Conservation (phyloP, 1,284 basidiomycete genomes). For the Entoloma clypeatum region DNA sequence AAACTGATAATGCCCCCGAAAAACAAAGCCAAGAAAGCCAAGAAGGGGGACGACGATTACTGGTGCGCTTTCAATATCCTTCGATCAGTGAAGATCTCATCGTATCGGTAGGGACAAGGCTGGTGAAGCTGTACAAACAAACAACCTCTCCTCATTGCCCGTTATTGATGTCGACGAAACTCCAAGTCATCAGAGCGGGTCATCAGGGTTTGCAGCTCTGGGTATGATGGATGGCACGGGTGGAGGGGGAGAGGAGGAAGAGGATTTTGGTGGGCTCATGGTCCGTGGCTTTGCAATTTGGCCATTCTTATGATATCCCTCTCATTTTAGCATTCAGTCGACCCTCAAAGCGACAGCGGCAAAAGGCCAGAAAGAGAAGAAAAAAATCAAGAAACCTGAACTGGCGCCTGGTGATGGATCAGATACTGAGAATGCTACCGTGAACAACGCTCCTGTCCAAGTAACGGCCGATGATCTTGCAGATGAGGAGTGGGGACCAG, state of each 20-base stretch:
- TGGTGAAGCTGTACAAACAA: slow-evolving; percentile 54
- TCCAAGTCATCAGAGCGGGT: slow-evolving; percentile 31
- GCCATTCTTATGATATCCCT: slow-evolving; percentile 8
- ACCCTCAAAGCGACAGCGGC: slow-evolving; percentile 51
- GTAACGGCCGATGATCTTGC: slow-evolving; percentile 63
- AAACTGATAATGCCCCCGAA: slow-evolving; percentile 84
- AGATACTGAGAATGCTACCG: slow-evolving; percentile 20
- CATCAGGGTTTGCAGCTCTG: slow-evolving; percentile 53
- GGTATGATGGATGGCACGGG: slow-evolving; percentile 43
- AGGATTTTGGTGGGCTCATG: slow-evolving; percentile 83
- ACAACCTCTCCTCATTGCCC: slow-evolving; percentile 26
- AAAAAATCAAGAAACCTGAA: slow-evolving; percentile 47
- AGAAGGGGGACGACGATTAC: slow-evolving; percentile 73
- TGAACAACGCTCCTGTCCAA: slow-evolving; percentile 38
- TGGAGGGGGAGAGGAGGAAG: slow-evolving; percentile 56
- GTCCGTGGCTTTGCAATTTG: slow-evolving; percentile 45
- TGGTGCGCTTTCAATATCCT: slow-evolving; percentile 51
- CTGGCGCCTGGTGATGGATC: slow-evolving; percentile 19
- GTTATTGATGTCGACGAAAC: slow-evolving; percentile 42
- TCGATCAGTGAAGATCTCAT: slow-evolving; percentile 15
- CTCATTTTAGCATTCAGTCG: slow-evolving; percentile 35
- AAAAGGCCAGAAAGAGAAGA: slow-evolving; percentile 66
- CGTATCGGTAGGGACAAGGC: slow-evolving; percentile 57
- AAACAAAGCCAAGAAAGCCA: slow-evolving; percentile 84
- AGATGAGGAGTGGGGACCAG: slow-evolving; percentile 65